phyloP scores from a whole-genome alignment of 1,139 yeast species.

The Hemisphaericaspora lyxosophila region DNA sequence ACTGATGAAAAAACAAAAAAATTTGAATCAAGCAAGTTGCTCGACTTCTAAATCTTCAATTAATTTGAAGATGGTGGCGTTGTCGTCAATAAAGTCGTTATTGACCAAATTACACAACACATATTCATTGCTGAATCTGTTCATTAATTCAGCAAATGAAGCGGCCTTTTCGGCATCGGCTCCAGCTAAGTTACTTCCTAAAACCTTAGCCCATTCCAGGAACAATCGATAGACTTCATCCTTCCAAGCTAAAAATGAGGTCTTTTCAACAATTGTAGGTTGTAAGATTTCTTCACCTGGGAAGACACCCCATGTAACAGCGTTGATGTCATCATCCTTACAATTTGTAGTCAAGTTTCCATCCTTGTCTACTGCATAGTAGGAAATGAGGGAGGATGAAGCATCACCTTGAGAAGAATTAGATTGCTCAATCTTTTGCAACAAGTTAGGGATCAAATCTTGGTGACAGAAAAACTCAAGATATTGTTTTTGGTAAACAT shows the following conservation, averaged over 20 bases:
- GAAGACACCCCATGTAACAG: slow-evolving; percentile 97
- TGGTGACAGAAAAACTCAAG: slow-evolving; percentile 80
- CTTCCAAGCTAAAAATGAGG: slow-evolving; percentile 92
- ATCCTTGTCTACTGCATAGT: slow-evolving; percentile 68
- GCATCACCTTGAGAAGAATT: slow-evolving; percentile 42
- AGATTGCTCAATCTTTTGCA: slow-evolving; percentile 36
- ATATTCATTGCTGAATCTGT: slow-evolving; percentile 55
- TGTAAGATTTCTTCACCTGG: slow-evolving; percentile 90
- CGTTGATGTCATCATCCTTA: slow-evolving; percentile 76
- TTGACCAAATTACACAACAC: slow-evolving; percentile 87
- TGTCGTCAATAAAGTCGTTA: slow-evolving; percentile 67
- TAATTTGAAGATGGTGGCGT: slow-evolving; percentile 48
- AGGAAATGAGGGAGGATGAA: slow-evolving; percentile 54
- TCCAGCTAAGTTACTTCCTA: slow-evolving; percentile 38
- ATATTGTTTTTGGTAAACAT: slow-evolving; percentile 90
- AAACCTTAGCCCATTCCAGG: slow-evolving; percentile 73
- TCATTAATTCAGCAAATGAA: slow-evolving; percentile 42
- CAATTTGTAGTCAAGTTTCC: slow-evolving; percentile 68
- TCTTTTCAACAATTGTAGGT: slow-evolving; percentile 90
- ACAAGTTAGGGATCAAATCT: slow-evolving; percentile 39
- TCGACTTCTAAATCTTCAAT: slow-evolving; percentile 29
- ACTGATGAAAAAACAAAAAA: slow-evolving; percentile 10
- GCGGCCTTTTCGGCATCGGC: slow-evolving; percentile 29
- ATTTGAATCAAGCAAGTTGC: slow-evolving; percentile 13
- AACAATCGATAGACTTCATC: slow-evolving; percentile 89